Percentiles rank a stretch among this genome's conserved stretches.
phyloP scores from a whole-genome alignment of 352 stramenopile species.

The Aphanomyces invadans region DNA sequence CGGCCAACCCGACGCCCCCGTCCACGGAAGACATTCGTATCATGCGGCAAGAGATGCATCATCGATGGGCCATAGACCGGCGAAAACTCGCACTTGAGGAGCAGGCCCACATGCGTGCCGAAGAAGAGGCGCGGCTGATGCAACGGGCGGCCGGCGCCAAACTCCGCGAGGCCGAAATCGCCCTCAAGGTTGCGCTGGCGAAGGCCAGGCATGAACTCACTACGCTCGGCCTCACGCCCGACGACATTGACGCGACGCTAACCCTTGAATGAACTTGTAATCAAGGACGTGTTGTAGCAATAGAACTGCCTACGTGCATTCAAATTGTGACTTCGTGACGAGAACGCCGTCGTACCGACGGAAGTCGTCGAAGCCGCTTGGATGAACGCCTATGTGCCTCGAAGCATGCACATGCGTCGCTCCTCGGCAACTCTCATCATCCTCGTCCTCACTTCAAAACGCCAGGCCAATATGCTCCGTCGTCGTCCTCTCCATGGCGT shows the following conservation, averaged over 20 bases:
- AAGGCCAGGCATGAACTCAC: neutral
- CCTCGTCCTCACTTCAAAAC: no score
- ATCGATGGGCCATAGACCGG: slow-evolving; percentile 5
- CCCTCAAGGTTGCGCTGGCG: neutral
- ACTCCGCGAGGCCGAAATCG: neutral
- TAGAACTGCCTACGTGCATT: no score
- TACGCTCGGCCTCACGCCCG: neutral
- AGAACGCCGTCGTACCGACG: no score
- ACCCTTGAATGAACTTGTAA: no score
- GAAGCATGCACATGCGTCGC: no score
- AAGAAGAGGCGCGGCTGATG: neutral
- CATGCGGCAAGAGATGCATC: slow-evolving; percentile 3
- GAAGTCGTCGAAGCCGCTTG: no score
- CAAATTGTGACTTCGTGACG: no score
- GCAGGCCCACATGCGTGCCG: neutral
- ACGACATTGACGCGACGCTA: neutral
- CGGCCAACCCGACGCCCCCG: neutral
- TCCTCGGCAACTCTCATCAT: no score
- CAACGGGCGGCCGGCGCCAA: neutral
- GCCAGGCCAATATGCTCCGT: no score
- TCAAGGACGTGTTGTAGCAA: neutral
- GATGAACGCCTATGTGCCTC: no score
- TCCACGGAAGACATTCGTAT: neutral
- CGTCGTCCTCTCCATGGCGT: no score
- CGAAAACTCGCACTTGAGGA: neutral